A percentile compares a stretch with the other conserved stretches of the same genome.
Evolutionary conservation across 2,329 filamentous ascomycete genomes (phyloP).

Genomic region (Diatrype stigma): DNA sequence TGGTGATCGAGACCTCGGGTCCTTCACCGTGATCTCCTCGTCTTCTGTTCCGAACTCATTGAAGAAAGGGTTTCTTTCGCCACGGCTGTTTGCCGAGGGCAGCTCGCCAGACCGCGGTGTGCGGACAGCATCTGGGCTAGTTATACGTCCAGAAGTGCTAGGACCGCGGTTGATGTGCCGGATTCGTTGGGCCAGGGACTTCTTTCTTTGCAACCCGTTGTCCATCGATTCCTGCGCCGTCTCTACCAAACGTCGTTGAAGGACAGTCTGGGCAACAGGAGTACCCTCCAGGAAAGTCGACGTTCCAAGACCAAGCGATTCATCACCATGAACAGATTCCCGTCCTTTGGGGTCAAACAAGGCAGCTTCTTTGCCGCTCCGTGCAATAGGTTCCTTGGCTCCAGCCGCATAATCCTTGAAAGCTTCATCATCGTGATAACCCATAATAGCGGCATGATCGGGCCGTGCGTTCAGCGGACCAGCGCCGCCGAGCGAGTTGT

Average conservation of each 20-base stretch:
- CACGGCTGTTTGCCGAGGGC: slow-evolving; percentile 30
- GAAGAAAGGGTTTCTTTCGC: slow-evolving; percentile 75
- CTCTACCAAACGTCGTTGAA: slow-evolving; percentile 70
- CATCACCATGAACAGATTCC: slow-evolving; percentile 73
- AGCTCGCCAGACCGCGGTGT: slow-evolving; percentile 25
- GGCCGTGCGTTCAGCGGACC: slow-evolving; percentile 79
- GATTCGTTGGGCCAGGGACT: slow-evolving; percentile 89
- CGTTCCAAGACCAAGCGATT: slow-evolving; percentile 80
- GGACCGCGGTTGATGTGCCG: slow-evolving; percentile 75
- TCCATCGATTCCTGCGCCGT: slow-evolving; percentile 52
- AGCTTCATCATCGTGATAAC: slow-evolving; percentile 73
- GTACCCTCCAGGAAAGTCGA: slow-evolving; percentile 95
- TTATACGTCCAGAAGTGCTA: slow-evolving; percentile 42
- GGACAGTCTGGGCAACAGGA: slow-evolving; percentile 75
- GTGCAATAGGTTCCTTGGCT: slow-evolving; percentile 26
- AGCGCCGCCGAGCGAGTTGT: slow-evolving; percentile 85
- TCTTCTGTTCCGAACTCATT: slow-evolving; percentile 66
- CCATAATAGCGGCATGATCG: slow-evolving; percentile 85
- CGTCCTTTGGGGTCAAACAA: slow-evolving; percentile 67
- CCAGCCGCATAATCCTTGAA: slow-evolving; percentile 69
- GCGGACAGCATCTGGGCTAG: not conserved
- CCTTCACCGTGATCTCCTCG: slow-evolving; percentile 42
- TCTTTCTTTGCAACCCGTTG: slow-evolving; percentile 76
- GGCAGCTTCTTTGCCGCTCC: slow-evolving; percentile 34
- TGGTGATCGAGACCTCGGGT: slow-evolving; percentile 29